Evolutionary conservation across 148 eudicot species (phyloP).

Genomic region (Mesembryanthemum crystallinum): DNA sequence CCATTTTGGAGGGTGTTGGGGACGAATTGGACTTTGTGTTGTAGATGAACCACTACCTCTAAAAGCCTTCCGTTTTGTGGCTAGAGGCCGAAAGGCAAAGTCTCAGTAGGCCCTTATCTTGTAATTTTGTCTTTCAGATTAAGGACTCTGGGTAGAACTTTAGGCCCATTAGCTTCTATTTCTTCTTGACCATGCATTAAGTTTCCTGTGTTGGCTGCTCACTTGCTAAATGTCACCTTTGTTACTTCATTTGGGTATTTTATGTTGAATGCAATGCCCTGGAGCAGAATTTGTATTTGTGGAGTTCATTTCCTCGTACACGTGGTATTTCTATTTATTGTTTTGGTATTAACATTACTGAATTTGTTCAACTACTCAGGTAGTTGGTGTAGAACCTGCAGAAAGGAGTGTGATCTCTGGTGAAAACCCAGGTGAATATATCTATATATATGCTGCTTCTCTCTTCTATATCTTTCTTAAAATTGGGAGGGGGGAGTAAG

Average conservation of each 20-base stretch:
- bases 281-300: background rate
- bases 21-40: background rate
- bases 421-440: constrained; percentile 55
- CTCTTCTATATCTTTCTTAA: background rate
- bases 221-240: background rate
- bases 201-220: background rate
- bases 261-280: background rate
- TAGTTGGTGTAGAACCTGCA: constrained; percentile 71
- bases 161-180: background rate
- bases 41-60: background rate
- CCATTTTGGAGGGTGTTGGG: background rate
- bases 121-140: background rate
- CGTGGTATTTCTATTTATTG: background rate
- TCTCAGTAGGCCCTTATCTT: background rate
- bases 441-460: background rate
- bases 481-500: background rate
- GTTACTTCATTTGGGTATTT: background rate
- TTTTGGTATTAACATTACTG: background rate
- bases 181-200: background rate
- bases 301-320: background rate
- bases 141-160: background rate
- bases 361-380: constrained; percentile 33
- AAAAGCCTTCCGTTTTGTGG: background rate
- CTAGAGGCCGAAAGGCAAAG: background rate
- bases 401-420: constrained; percentile 65